Evolutionary conservation across 2,329 filamentous ascomycete genomes (phyloP), one percentile per base, ranked within the genome.

Genomic region (Xenosphaeropsis pyriputrescens): DNA sequence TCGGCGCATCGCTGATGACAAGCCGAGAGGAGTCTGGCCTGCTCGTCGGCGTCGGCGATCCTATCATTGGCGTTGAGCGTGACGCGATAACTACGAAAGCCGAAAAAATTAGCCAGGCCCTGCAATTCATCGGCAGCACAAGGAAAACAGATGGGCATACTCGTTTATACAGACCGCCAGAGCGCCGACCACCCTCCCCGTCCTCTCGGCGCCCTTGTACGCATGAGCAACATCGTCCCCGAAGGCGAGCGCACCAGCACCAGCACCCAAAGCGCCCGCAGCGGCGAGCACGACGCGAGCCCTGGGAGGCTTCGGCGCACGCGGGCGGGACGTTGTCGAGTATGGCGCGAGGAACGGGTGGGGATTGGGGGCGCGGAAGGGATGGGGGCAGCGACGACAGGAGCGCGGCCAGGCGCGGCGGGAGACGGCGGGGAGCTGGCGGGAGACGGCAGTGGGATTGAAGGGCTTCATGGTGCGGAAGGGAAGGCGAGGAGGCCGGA

Each of bases 1-100:
- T 85, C 72, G 19, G 91, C 91, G 61, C 91, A 98, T 58, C 91
- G 74, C 56, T 93, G 81, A 59, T 98, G 91, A 54, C 91, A 96
- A 45, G 78, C 77, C 48, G 75, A 81, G 37, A 98, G 64, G 29
- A 80, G 58, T n/a, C 60, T 65, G n/a, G 72, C 64, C 53, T 75
- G 74, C 55, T 85, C 73, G 37, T 73, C 68, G 30, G 70, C 65
- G 43, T 84, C 70, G 15, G 76, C 65, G 31, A 61, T 61, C 40
- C 70, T 67, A 45, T 83, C 75, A 43, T 74, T 68, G 40, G 68
- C 64, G 46, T 85, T 93, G 46, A 98, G 63, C 2, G 85, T 88
- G 35, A 75, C 75, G 48, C 86, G 85, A 60, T 98, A 98, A 60
- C 88, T 95, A 50, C 15, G 5, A 16, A 34, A 32, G 12, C 30